phyloP scores from a whole-genome alignment of 2,329 filamentous ascomycete genomes.

The Fusarium xylarioides region DNA sequence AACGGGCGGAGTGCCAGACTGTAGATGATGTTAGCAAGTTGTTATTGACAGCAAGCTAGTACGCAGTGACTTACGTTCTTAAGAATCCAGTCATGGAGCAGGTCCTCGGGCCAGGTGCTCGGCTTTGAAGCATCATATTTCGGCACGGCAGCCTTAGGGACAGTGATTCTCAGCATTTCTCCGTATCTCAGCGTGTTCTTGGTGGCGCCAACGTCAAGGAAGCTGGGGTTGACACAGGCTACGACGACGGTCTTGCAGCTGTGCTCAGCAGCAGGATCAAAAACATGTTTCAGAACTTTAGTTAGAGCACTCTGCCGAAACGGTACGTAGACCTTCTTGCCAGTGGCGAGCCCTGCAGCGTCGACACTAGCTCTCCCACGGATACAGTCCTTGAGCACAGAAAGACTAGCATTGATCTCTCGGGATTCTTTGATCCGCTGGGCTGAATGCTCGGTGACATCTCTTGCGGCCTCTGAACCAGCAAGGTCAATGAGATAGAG shows the following conservation, averaged over 20 bases:
- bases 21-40: background rate
- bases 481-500: constrained; percentile 60
- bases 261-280: constrained; percentile 53
- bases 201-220: constrained; percentile 54
- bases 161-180: constrained; percentile 55
- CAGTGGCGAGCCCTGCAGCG: constrained; percentile 21
- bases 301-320: constrained; percentile 59
- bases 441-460: constrained; percentile 50
- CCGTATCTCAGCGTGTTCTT: constrained; percentile 61
- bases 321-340: constrained; percentile 52
- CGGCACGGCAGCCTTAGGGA: constrained; percentile 41
- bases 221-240: constrained; percentile 58
- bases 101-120: constrained; percentile 51
- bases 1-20: constrained; percentile 54
- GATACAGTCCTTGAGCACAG: constrained; percentile 63
- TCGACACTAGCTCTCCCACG: constrained; percentile 54
- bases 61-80: constrained; percentile 48
- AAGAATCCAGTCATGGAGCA: constrained; percentile 52
- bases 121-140: constrained; percentile 44
- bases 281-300: constrained; percentile 59
- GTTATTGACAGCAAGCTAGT: background rate
- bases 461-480: constrained; percentile 59
- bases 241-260: constrained; percentile 56
- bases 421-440: constrained; percentile 57
- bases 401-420: constrained; percentile 60